Evolutionary conservation across 768 basidiomycete species (phyloP), one percentile per base, ranked within the genome.

Genomic region (Agrocybe praecox): DNA sequence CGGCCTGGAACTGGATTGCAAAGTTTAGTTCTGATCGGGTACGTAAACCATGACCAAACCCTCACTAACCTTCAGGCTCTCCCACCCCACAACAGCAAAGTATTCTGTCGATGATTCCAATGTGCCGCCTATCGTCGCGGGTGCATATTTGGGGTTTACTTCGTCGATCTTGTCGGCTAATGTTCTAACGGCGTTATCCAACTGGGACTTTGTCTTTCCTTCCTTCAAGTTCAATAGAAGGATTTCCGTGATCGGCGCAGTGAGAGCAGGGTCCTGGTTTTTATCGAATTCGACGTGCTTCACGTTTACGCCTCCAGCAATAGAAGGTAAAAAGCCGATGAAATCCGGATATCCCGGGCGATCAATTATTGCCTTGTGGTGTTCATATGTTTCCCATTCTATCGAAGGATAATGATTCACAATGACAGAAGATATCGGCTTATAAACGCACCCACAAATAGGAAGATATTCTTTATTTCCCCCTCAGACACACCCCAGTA

Each of bases 301-400:
- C 22, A 64, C 15, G 4, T 48, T 51, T 14, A 50, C 52, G n/a
- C 56, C 58, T 11, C 51, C 50, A 9, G 42, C 55, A 9, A 61
- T 33, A 11, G 53, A 48, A 15, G 56, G 56, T 14, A 23, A 44
- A 2, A 64, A 49, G 1, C 48, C 53, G 22, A 62, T 42, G 21
- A 60, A 46, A 10, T 46, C 50, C 9, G 63, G 58, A 43, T 62
- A 62, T 19, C 52, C 52, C 1, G 61, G 61, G 22, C 40, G 33
- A 4, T 59, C 44, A n/a, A 55, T 59, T 26, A 64, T 50, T 6
- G 58, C 52, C 52, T 62, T 21, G 44, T 64, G 61, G 45, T 62
- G 62, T 19, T 59, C 61, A 12, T 56, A 51, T 2, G 63, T 62
- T 50, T 67, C 63, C 65, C 65, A 67, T 15, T 53, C 65, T 63